Evolutionary conservation across 139 green algal genomes (phyloP).

Genomic region (Chlamydomonas sp.): DNA sequence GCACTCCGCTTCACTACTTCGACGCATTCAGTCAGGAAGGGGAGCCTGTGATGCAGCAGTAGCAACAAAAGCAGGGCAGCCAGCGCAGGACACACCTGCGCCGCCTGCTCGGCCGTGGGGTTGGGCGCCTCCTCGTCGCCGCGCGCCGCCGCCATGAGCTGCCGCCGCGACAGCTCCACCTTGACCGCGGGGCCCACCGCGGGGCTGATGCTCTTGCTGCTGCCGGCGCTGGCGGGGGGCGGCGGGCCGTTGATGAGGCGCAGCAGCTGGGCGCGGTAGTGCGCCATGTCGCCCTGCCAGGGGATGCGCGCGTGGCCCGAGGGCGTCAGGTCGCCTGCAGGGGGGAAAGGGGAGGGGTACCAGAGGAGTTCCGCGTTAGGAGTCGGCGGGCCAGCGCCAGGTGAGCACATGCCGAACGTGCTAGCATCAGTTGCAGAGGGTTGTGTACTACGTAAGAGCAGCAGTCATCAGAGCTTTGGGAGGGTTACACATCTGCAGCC

Average conservation of each 20-base stretch:
- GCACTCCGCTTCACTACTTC: no score
- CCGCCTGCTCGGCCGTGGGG: neutral
- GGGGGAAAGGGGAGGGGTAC: no score
- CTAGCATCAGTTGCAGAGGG: no score
- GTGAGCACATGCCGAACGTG: no score
- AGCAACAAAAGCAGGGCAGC: no score
- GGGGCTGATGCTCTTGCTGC: neutral
- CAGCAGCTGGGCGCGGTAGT: conserved; percentile 9
- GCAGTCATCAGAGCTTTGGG: no score
- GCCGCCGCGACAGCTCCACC: neutral
- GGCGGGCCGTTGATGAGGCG: neutral
- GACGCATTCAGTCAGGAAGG: no score
- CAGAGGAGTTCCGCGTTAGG: no score
- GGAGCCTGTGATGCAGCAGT: no score
- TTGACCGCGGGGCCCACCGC: neutral
- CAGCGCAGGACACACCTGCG: neutral
- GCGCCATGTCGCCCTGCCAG: conserved; percentile 28
- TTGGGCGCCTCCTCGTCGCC: conserved; percentile 5
- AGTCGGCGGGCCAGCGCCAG: no score
- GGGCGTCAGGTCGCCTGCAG: conserved; percentile 1
- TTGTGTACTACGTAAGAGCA: no score
- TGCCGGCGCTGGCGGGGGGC: neutral
- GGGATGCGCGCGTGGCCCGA: neutral
- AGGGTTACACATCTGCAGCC: no score
- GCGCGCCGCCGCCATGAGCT: neutral